Evolutionary conservation across 345 rosid genomes (phyloP).

Genomic region (Boechera divaricarpa): DNA sequence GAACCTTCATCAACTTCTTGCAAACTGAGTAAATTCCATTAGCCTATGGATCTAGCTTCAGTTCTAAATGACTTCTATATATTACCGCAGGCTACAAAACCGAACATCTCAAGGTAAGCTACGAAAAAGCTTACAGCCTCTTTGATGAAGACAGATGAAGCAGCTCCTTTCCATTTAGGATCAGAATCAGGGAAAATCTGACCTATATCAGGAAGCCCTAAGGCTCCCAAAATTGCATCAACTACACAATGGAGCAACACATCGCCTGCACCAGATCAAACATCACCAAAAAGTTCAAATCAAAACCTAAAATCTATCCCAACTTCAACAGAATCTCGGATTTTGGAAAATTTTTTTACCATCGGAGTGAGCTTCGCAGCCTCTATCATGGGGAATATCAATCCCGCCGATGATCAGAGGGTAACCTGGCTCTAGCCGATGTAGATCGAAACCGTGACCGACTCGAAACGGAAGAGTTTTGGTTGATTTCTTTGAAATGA

Average conservation of each 20-base stretch:
- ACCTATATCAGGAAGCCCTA: slow-evolving; percentile 98
- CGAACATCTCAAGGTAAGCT: background rate
- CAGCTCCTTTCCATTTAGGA: slow-evolving; percentile 97
- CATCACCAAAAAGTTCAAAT: slow-evolving; percentile 2
- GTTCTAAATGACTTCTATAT: background rate
- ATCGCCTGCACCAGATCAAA: slow-evolving; percentile 70
- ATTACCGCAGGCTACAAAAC: background rate
- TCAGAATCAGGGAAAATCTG: slow-evolving; percentile 95
- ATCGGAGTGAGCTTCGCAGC: slow-evolving; percentile 99
- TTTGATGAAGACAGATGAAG: slow-evolving; percentile 84
- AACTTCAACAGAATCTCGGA: background rate
- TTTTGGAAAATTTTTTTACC: slow-evolving; percentile 51
- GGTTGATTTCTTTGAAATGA: slow-evolving; percentile 48
- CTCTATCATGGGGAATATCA: slow-evolving; percentile 89
- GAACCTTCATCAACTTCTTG: slow-evolving; percentile 5
- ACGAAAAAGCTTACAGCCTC: slow-evolving; percentile 80
- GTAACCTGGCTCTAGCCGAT: slow-evolving; percentile 88
- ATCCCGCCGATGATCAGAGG: slow-evolving; percentile 96
- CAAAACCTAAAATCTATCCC: background rate
- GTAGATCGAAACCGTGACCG: slow-evolving; percentile 98
- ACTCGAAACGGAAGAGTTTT: slow-evolving; percentile 81
- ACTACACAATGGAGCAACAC: slow-evolving; percentile 97
- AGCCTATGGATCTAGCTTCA: slow-evolving; percentile 10
- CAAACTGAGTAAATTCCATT: background rate
- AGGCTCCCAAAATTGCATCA: slow-evolving; percentile 94